phyloP scores from a whole-genome alignment of 306 rosid genomes.

The Neltuma alba region DNA sequence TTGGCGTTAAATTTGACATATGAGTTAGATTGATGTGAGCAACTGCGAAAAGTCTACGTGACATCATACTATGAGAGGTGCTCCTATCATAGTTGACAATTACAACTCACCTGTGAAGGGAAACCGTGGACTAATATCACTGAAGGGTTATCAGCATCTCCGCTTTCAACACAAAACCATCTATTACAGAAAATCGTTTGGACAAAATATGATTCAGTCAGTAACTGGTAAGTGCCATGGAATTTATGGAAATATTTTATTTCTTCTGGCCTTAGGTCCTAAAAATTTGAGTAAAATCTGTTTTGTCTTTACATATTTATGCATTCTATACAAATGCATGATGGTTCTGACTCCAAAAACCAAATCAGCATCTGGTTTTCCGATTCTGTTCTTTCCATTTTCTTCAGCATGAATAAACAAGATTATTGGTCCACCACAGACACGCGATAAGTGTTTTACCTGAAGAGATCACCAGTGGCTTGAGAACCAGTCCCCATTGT shows the following conservation, averaged over 20 bases:
- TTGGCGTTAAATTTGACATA: neutral
- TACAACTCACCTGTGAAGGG: conserved; percentile 80
- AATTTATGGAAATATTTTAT: conserved; percentile 45
- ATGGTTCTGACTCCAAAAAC: neutral
- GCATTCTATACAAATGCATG: neutral
- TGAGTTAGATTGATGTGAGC: conserved; percentile 13
- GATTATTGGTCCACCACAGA: neutral
- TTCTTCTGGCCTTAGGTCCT: conserved; percentile 34
- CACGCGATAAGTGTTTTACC: conserved; percentile 44
- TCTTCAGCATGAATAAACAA: conserved; percentile 28
- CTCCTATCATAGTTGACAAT: neutral
- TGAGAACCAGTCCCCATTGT: conserved; percentile 77
- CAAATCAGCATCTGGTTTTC: neutral
- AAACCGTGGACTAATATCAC: conserved; percentile 88
- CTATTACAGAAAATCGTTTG: conserved; percentile 70
- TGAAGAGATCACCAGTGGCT: conserved; percentile 63
- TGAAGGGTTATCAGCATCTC: conserved; percentile 74
- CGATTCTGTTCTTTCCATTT: neutral
- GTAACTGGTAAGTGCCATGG: conserved; percentile 38
- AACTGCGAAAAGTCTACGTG: neutral
- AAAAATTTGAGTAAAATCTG: neutral
- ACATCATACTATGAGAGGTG: neutral
- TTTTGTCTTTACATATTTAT: conserved; percentile 1
- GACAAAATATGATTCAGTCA: conserved; percentile 51
- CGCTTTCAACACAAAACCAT: conserved; percentile 92